Conservation (phyloP, 2,329 filamentous ascomycete genomes). For the Verticillium nonalfalfae region DNA sequence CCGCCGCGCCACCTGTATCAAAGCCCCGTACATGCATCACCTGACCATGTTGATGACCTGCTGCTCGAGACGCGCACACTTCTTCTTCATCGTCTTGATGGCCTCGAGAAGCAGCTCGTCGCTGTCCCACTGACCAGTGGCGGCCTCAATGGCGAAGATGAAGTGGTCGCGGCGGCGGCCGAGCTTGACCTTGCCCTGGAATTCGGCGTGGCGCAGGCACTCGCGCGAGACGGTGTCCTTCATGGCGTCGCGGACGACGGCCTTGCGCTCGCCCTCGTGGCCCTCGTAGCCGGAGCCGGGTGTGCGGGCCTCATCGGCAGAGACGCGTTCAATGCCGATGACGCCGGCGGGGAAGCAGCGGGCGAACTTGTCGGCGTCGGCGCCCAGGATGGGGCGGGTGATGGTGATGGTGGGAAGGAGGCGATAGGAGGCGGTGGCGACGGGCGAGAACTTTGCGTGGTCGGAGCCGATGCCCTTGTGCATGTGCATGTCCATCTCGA, state of each 20-base stretch:
- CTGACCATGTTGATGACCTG: conserved; percentile 61
- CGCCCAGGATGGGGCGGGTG: conserved; percentile 72
- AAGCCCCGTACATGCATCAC: conserved; percentile 20
- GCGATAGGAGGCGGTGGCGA: conserved; percentile 89
- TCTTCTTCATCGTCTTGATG: conserved; percentile 76
- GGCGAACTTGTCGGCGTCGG: conserved; percentile 83
- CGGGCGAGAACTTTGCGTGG: conserved; percentile 95
- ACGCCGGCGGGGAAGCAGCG: conserved; percentile 87
- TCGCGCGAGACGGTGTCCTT: conserved; percentile 94
- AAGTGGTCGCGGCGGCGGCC: conserved; percentile 91
- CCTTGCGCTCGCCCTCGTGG: conserved; percentile 74
- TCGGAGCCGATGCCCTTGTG: conserved; percentile 91
- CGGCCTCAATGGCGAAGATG: conserved; percentile 94
- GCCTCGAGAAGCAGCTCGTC: conserved; percentile 91
- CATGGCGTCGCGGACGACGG: conserved; percentile 82
- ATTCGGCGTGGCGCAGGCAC: conserved; percentile 84
- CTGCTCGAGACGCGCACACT: conserved; percentile 68
- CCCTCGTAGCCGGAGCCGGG: conserved; percentile 62
- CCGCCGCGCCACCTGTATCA: neutral
- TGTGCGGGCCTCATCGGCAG: conserved; percentile 55
- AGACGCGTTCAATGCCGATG: conserved; percentile 70
- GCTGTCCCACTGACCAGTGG: conserved; percentile 89
- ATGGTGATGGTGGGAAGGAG: conserved; percentile 87
- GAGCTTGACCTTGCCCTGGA: conserved; percentile 91
- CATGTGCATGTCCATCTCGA: conserved; percentile 85